Base-by-base conservation (phyloP, 2,329 filamentous ascomycete species). In the Plectosphaerella sp. region DNA sequence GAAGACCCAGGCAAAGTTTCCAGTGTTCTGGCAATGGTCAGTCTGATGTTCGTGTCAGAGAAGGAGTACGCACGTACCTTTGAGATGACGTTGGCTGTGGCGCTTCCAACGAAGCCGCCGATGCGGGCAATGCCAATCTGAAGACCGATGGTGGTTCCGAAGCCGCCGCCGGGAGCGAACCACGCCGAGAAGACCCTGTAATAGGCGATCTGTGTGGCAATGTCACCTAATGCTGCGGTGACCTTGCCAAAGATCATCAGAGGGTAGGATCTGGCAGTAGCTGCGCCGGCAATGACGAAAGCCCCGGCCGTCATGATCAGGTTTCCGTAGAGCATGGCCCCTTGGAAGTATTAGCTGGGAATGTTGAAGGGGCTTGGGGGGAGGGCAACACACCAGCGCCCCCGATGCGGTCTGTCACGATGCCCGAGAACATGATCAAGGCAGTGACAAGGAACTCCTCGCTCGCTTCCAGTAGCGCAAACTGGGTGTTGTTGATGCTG, bases 161-260 rank as follows among this genome's bases (percentile, higher is more conserved):
- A 86, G 2, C 82, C 82, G 51, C 79, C 75, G 8, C 72, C 80
- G 0, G 82, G 83, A 0, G 82, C 72, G 55, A 86, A 86, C 82
- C 82, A 86, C 0, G 79, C 82, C 0, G 79, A 83, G 58, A 86
- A 86, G 54, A 86, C 77, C 54, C 84, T 83, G 62, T 84, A 86
- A 60, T 85, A 81, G 0, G 83, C 83, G 33, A 84, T 73, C 57
- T 86, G 82, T 0, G 83, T 86, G 0, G 82, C 78, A 18, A 84
- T 82, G 55, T 85, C 82, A n/a, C 82, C 82, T 0, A 86, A 64
- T 0, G 81, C 75, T 28, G 79, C 72, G 12, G 85, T 65, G 1
- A 86, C 67, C 33, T 75, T 66, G 2, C 80, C 82, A 12, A 71
- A 73, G 45, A 85, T 75, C 80, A 85, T 84, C 61, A 84, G 80